Conservation (phyloP, 2,329 filamentous ascomycete species). For the Verticillium tricorpus region DNA sequence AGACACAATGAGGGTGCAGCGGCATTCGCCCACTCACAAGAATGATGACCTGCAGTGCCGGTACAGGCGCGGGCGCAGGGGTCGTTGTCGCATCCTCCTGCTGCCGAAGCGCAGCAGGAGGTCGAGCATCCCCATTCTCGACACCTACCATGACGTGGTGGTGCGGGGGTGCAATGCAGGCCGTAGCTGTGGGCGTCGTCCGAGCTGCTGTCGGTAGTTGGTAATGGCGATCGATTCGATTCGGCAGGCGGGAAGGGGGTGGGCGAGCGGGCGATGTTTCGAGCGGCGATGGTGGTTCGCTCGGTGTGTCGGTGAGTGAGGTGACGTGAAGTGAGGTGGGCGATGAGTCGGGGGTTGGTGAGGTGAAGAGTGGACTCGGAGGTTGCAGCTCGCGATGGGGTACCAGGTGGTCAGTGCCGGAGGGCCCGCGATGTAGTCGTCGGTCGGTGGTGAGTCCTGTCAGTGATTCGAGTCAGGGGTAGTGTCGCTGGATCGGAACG, state of each 20-base stretch:
- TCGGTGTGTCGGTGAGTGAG: no score
- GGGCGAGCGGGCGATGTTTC: not conserved
- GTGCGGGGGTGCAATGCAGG: not conserved
- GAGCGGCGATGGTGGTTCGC: no score
- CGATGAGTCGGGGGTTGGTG: no score
- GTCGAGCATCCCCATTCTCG: not conserved
- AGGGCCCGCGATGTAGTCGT: no score
- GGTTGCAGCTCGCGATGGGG: no score
- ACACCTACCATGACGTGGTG: not conserved
- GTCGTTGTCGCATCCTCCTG: not conserved
- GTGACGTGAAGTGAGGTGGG: no score
- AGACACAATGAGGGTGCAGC: not conserved
- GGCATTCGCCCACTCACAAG: conserved; percentile 50
- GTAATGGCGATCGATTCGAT: not conserved
- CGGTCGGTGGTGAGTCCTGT: no score
- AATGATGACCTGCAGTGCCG: conserved; percentile 69
- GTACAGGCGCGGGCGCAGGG: conserved; percentile 16
- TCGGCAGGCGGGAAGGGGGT: no score
- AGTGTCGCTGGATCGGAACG: not conserved
- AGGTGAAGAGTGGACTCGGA: no score
- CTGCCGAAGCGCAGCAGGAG: not conserved
- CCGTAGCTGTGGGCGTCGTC: not conserved
- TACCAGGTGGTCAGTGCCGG: no score
- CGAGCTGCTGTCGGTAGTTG: not conserved
- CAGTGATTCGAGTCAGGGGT: no score